phyloP scores from a whole-genome alignment of 2,329 filamentous ascomycete genomes.

The Botryotinia calthae region DNA sequence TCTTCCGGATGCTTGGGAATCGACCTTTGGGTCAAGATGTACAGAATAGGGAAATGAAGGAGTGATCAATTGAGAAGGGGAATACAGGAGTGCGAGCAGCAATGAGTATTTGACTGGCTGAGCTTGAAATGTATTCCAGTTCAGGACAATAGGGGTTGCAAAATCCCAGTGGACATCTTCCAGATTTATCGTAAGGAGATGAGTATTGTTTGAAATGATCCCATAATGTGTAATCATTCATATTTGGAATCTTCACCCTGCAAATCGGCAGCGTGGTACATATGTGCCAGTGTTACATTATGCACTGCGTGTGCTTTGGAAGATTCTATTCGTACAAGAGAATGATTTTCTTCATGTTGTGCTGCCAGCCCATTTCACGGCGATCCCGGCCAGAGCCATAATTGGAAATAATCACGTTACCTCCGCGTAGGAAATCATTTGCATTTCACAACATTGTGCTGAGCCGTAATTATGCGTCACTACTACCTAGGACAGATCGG shows the following conservation, averaged over 20 bases:
- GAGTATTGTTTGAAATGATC: not conserved
- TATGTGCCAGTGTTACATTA: conserved; percentile 6
- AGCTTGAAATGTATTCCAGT: not conserved
- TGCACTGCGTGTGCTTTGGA: not conserved
- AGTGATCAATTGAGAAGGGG: not conserved
- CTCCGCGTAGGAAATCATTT: not conserved
- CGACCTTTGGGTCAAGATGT: not conserved
- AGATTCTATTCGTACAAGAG: conserved; percentile 14
- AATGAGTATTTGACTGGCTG: not conserved
- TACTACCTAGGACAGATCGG: not conserved
- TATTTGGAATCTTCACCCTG: not conserved
- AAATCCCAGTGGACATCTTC: not conserved
- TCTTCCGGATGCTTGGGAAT: conserved; percentile 14
- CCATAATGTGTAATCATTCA: not conserved
- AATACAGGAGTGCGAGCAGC: not conserved
- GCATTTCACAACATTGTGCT: not conserved
- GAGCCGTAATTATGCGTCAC: not conserved
- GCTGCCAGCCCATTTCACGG: conserved; percentile 11
- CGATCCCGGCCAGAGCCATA: conserved; percentile 10
- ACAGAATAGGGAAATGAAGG: not conserved
- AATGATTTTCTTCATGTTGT: conserved; percentile 8
- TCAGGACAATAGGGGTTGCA: not conserved
- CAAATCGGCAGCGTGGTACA: not conserved
- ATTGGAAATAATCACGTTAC: conserved; percentile 8
- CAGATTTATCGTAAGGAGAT: not conserved